Evolutionary conservation across 2,329 filamentous ascomycete species (phyloP).

Genomic region (Ceratocystis colombiana): DNA sequence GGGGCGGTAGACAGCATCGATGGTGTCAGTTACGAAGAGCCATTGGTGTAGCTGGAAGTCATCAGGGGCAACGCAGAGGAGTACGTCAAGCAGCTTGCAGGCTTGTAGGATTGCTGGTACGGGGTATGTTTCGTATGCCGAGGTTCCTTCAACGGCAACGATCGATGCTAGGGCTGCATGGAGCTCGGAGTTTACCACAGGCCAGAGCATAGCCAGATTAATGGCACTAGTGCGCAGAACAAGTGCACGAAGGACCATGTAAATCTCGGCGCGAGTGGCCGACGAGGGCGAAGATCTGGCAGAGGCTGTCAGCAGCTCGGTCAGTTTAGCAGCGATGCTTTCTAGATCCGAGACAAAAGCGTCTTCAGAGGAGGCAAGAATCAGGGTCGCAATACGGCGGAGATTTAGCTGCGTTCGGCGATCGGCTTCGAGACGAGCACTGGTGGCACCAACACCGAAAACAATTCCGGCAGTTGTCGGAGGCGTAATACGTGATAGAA

Average conservation of each 20-base stretch:
- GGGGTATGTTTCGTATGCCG: conserved; percentile 61
- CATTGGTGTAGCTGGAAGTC: conserved; percentile 98
- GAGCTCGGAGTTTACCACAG: conserved; percentile 75
- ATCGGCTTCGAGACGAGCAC: conserved; percentile 88
- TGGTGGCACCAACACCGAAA: conserved; percentile 94
- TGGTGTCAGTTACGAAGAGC: conserved; percentile 94
- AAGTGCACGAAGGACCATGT: conserved; percentile 75
- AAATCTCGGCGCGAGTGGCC: conserved; percentile 76
- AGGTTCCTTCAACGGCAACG: conserved; percentile 53
- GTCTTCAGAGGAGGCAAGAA: conserved; percentile 68
- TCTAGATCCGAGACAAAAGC: conserved; percentile 68
- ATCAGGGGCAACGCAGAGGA: conserved; percentile 79
- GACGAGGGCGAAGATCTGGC: conserved; percentile 86
- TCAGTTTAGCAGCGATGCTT: conserved; percentile 67
- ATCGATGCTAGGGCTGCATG: conserved; percentile 69
- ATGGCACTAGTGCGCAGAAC: conserved; percentile 67
- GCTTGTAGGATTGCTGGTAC: conserved; percentile 73
- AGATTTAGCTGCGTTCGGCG: conserved; percentile 85
- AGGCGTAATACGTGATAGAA: conserved; percentile 66
- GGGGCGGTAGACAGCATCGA: conserved; percentile 85
- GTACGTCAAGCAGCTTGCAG: conserved; percentile 81
- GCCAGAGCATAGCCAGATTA: conserved; percentile 80
- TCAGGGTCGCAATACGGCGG: conserved; percentile 66
- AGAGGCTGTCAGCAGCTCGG: conserved; percentile 76
- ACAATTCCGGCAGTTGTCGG: conserved; percentile 93